Base-by-base conservation (phyloP, 164 flowering plant species). In the Nelumbo lutea region DNA sequence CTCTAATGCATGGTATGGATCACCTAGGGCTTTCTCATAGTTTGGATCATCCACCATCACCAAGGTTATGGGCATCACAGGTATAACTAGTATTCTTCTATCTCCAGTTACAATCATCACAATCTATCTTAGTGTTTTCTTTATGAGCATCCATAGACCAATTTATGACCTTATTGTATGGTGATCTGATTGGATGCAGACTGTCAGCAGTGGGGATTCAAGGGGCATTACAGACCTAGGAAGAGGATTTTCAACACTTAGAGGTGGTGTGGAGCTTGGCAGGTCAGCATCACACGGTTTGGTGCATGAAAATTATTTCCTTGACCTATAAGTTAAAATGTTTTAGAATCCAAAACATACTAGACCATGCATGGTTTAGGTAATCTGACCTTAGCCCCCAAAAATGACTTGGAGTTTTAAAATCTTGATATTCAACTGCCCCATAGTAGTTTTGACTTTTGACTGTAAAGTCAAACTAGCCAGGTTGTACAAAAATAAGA, bases 221-320 rank as follows among this genome's bases (percentile, higher is more conserved):
- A 81, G 86, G 79, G 69, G 72, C 65, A 56, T 61, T 6, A 5
- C 79, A 13, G 88, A 85, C 66, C 40, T 62, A 72, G 82, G 85
- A 53, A 82, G 83, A 77, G 90, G 87, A 69, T 73, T 78, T 64
- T 45, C 84, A 58, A 64, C 79, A 68, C 66, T 48, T 45, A 84
- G 78, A 77, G 79, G 85, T 70, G 88, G 88, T 65, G 15, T 79
- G 47, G 95, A 85, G 73, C 86, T 79, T 80, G 88, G 86, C 79
- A 86, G 98, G 98, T 93, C 64, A 56, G 88, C 14, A 53, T 53
- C 57, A 53, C 57, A 53, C 57, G 11, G 48, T 46, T 46, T 7
- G 27, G 27, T 27, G 27, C 27, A 27, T 46, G 7, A 46, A 7
- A 46, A 7, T 7, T 46, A 4, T 46, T 46, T 4, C 48, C 48